Conservation (phyloP, 768 basidiomycete species). For the Lactarius hatsudake region DNA sequence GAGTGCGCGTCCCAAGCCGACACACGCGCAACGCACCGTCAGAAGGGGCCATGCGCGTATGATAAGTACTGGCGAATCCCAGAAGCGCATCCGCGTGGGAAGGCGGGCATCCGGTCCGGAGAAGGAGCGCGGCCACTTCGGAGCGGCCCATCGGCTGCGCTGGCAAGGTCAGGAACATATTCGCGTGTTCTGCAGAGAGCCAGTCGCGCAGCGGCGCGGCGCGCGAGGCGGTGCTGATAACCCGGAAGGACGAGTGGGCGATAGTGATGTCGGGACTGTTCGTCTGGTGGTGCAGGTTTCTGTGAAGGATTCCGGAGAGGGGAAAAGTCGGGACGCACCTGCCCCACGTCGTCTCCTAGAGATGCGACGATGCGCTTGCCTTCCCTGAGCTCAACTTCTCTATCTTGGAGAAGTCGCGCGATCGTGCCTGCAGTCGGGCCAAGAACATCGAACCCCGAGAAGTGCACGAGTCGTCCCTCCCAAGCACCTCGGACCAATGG, state of each 20-base stretch:
- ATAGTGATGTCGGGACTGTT: conserved; percentile 44
- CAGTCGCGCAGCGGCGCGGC: conserved; percentile 66
- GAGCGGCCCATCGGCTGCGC: conserved; percentile 54
- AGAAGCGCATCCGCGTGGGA: conserved; percentile 42
- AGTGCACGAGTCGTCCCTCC: conserved; percentile 55
- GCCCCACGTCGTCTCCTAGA: conserved; percentile 47
- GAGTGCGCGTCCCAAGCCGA: conserved; percentile 58
- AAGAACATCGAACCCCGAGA: conserved; percentile 62
- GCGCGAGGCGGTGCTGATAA: conserved; percentile 61
- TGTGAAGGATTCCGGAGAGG: conserved; percentile 26
- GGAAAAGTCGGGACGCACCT: not conserved
- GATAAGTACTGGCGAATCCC: conserved; percentile 56
- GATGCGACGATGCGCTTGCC: conserved; percentile 55
- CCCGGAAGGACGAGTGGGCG: conserved; percentile 56
- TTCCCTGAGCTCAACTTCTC: conserved; percentile 66
- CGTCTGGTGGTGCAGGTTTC: not conserved
- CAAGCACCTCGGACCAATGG: conserved; percentile 57
- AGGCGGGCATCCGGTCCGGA: conserved; percentile 48
- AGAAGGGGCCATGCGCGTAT: conserved; percentile 46
- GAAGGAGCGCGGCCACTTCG: conserved; percentile 51
- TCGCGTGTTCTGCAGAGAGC: conserved; percentile 63
- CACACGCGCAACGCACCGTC: conserved; percentile 60
- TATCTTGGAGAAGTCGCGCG: conserved; percentile 55
- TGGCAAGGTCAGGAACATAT: conserved; percentile 66
- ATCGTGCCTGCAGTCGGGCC: conserved; percentile 63